Conservation (phyloP, 306 rosid species). For the Vigna nakashimae region DNA sequence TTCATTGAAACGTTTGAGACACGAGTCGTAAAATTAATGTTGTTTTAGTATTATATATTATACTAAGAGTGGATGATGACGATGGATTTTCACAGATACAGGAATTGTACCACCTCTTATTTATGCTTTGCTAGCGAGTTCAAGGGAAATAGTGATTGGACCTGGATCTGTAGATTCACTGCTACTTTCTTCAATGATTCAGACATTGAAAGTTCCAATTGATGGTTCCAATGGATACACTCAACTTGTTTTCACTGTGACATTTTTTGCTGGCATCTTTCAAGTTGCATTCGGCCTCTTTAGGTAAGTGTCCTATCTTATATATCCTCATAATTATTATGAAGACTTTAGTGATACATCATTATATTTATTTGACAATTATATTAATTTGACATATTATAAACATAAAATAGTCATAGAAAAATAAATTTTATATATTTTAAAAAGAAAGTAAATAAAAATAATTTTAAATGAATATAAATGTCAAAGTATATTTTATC, state of each 20-base stretch:
- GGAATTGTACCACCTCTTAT: constrained; percentile 80
- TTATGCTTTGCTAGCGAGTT: constrained; percentile 69
- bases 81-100: constrained; percentile 54
- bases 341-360: no score
- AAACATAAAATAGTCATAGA: no score
- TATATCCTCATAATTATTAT: no score
- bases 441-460: no score
- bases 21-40: no score
- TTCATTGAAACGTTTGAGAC: no score
- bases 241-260: constrained; percentile 66
- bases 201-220: constrained; percentile 55
- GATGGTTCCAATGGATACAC: constrained; percentile 60
- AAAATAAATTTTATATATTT: no score
- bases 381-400: no score
- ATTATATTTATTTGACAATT: no score
- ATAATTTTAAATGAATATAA: no score
- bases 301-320: constrained; percentile 13
- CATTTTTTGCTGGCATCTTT: constrained; percentile 76
- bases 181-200: constrained; percentile 74
- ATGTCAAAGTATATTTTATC: no score
- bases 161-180: constrained; percentile 77
- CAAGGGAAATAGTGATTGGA: constrained; percentile 75
- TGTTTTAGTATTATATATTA: no score
- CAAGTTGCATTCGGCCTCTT: constrained; percentile 74
- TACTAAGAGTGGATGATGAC: neutral